Evolutionary conservation across 345 rosid species (phyloP).

Genomic region (Murraya paniculata): DNA sequence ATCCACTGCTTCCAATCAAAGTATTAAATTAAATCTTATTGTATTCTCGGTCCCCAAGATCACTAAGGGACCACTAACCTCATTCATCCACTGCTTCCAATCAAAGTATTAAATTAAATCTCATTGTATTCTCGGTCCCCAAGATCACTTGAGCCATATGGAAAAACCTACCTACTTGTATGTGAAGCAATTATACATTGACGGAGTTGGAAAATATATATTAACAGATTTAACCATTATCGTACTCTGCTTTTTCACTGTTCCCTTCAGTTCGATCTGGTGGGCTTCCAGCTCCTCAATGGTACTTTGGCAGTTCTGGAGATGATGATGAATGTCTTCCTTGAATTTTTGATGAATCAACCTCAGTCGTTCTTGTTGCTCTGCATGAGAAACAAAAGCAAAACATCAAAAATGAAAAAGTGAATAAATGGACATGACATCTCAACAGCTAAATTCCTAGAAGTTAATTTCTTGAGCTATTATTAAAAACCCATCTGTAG

Average conservation of each 20-base stretch:
- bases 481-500: background rate
- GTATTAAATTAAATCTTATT: background rate
- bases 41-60: background rate
- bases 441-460: background rate
- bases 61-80: background rate
- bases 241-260: conserved; percentile 80
- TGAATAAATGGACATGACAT: background rate
- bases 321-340: conserved; percentile 57
- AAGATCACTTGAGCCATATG: conserved; percentile 6
- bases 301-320: conserved; percentile 51
- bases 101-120: background rate
- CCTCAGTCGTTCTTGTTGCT: conserved; percentile 67
- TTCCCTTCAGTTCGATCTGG: conserved; percentile 62
- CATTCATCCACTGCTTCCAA: background rate
- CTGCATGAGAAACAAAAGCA: conserved; percentile 38
- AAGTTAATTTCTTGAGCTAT: background rate
- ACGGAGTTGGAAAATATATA: background rate
- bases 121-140: background rate
- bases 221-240: conserved; percentile 5
- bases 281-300: conserved; percentile 62
- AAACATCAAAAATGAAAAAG: conserved; percentile 8
- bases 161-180: background rate
- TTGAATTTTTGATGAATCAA: conserved; percentile 63
- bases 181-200: background rate
- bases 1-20: background rate